phyloP scores from a whole-genome alignment of 345 rosid species.

The Tarenaya hassleriana region DNA sequence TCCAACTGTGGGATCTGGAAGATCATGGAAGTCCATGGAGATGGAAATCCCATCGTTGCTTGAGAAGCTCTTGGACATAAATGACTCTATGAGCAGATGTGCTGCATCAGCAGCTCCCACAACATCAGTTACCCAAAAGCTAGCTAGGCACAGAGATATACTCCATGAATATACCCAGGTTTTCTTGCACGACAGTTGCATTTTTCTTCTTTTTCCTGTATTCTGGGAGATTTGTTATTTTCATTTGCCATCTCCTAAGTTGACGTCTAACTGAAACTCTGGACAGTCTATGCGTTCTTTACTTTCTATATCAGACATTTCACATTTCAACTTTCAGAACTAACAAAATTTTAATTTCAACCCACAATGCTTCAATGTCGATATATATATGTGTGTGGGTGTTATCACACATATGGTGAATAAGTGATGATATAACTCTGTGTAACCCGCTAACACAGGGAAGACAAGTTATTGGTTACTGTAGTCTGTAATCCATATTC shows the following conservation, averaged over 20 bases:
- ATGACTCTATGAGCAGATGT: constrained; percentile 95
- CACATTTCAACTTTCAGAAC: no score
- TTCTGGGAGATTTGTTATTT: neutral
- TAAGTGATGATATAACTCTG: neutral
- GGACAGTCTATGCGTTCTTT: no score
- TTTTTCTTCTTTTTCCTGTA: neutral
- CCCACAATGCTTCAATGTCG: no score
- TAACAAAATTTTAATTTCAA: no score
- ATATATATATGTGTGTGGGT: no score
- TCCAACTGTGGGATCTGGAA: constrained; percentile 68
- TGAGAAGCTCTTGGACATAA: constrained; percentile 77
- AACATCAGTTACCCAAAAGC: constrained; percentile 88
- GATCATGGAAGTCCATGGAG: constrained; percentile 96
- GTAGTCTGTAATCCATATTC: neutral
- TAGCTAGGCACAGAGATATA: constrained; percentile 94
- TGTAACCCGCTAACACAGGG: neutral
- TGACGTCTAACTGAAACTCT: no score
- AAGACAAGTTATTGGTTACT: neutral
- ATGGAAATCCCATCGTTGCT: constrained; percentile 91
- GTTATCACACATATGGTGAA: neutral
- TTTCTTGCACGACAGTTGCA: constrained; percentile 8
- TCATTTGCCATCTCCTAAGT: neutral
- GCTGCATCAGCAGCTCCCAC: constrained; percentile 81
- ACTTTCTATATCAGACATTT: no score
- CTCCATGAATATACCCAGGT: constrained; percentile 98